Evolutionary conservation across 768 basidiomycete genomes (phyloP), one percentile per base, ranked within the genome.

Genomic region (Lactifluus echinatus): DNA sequence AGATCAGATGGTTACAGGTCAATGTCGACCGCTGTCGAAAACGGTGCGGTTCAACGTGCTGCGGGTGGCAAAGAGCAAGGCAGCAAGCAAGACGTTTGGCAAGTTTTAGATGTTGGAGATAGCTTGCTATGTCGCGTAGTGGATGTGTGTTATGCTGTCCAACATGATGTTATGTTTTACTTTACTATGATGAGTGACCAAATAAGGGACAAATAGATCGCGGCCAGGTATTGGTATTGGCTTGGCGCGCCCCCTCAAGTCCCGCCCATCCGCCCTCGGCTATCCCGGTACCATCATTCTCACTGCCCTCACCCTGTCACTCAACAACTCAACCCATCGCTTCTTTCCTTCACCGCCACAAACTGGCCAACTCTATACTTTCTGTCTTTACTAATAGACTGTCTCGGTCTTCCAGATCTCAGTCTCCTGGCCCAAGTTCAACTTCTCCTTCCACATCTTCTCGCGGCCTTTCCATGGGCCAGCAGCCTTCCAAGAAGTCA

Each of bases 1-100:
- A 21, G 8, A 15, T 17, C 21, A 14, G 26, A 21, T 53, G 17
- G 28, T 31, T 58, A 44, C 66, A 93, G 93, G 93, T 34, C 96
- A 99, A 83, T 99, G 96, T 80, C 88, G 96, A 71, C 96, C 96
- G 66, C 75, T 98, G 68, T 98, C 96, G 60, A 99, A 99, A 77
- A 98, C 95, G 33, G 92, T 97, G 68, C 90, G 96, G 50, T 99
- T 99, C 87, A 99, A 99, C 76, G 96, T 99, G 57, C 74, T 98
- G 71, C 88, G 94, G 68, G 95, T 99, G 73, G 72, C 84, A 64
- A 92, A 88, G 84, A 93, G 76, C 84, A 94, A 93, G 83, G 92
- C 91, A 11, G 71, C 91, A 33, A 73, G 83, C 57, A 96, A 95
- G 80, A 77, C 88, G 50, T 98, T 98, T 78, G 82, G 83, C 76